Evolutionary conservation across 1,284 basidiomycete species (phyloP).

Genomic region (Tilletia indica): DNA sequence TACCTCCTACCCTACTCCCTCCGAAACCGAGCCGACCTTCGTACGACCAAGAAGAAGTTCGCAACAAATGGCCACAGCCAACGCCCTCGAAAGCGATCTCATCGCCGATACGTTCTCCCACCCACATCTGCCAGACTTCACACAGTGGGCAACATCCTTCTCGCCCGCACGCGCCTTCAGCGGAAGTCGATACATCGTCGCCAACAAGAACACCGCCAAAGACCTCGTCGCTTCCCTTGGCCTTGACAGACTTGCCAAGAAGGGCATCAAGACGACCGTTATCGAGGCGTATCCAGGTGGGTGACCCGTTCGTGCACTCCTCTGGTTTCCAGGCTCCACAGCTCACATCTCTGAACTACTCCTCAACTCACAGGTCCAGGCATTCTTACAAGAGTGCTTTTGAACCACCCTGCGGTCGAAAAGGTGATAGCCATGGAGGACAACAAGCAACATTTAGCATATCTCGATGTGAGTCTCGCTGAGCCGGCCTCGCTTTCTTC

Average conservation of each 20-base stretch:
- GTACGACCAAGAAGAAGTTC: not conserved
- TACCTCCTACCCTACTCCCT: too few relatives aligned
- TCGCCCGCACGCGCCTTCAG: constrained; percentile 26
- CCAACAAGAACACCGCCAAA: constrained; percentile 34
- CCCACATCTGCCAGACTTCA: constrained; percentile 35
- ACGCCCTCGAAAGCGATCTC: not conserved
- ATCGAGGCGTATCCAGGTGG: constrained; percentile 48
- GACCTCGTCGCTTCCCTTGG: constrained; percentile 33
- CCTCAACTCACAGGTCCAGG: constrained; percentile 31
- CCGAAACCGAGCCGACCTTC: not conserved
- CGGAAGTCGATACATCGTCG: constrained; percentile 41
- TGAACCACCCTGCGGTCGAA: constrained; percentile 45
- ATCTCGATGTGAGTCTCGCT: not conserved
- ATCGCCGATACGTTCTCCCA: constrained; percentile 23
- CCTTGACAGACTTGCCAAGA: constrained; percentile 24
- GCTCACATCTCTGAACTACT: not conserved
- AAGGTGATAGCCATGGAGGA: constrained; percentile 49
- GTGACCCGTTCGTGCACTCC: not conserved
- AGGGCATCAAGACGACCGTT: constrained; percentile 43
- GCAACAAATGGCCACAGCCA: not conserved
- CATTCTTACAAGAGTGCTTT: constrained; percentile 41
- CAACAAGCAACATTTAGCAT: not conserved
- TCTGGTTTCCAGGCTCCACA: not conserved
- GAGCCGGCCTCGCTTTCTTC: not conserved
- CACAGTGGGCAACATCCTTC: constrained; percentile 34